Evolutionary conservation across 169 alveolate genomes (phyloP).

Genomic region (Babesia gibsoni): DNA sequence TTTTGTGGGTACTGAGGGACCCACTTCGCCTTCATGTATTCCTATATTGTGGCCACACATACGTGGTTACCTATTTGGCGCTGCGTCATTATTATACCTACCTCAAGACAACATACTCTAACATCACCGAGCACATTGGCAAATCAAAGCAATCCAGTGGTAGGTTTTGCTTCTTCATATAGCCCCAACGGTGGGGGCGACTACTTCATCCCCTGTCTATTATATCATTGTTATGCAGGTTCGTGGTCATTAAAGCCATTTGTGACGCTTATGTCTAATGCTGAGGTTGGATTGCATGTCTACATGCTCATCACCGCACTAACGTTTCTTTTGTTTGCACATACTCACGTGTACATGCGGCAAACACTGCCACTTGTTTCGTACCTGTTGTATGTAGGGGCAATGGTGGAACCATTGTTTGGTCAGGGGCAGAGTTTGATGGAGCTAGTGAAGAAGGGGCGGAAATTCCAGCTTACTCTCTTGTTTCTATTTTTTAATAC

Average conservation of each 20-base stretch:
- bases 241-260: background rate
- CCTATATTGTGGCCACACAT: slow-evolving; percentile 8
- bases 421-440: background rate
- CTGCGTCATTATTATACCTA: background rate
- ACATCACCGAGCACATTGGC: background rate
- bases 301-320: slow-evolving; percentile 27
- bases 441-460: background rate
- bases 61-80: background rate
- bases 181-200: too few relatives aligned
- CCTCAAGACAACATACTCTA: slow-evolving; percentile 2
- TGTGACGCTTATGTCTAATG: slow-evolving; percentile 10
- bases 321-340: slow-evolving; percentile 38
- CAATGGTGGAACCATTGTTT: slow-evolving; percentile 21
- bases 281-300: slow-evolving; percentile 20
- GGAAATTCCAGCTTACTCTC: background rate
- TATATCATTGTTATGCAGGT: background rate
- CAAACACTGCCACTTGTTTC: slow-evolving; percentile 38
- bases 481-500: slow-evolving; percentile 7
- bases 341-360: slow-evolving; percentile 41
- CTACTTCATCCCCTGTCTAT: too few relatives aligned
- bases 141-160: background rate
- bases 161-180: too few relatives aligned
- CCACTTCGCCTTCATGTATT: slow-evolving; percentile 38
- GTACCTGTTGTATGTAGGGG: slow-evolving; percentile 4
- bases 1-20: slow-evolving; percentile 52